Base-by-base conservation (phyloP, 2,329 filamentous ascomycete species). In the Dothiorella sarmentorum region DNA sequence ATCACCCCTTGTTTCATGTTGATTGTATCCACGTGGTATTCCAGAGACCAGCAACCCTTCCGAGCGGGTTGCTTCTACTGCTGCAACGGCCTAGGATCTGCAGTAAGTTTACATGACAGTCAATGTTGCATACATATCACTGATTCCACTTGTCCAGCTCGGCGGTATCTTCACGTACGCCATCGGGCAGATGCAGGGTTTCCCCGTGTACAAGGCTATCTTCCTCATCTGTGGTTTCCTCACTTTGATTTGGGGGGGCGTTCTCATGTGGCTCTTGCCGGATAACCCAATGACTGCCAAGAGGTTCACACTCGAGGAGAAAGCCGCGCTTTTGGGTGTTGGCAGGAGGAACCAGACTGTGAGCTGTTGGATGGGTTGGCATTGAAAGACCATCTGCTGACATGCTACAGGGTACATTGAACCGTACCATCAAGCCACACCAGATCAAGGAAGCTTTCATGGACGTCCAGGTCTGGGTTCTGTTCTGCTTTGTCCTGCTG, bases 361-460 rank as follows among this genome's bases (percentile, higher is more conserved):
- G 38, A 51, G 56, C 49, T n/a, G 5, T 13, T 42, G 18, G 17
- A n/a, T 31, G 17, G 13, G 9, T 15, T 26, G 15, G 3, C 11
- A 20, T 13, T 17, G 2, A 22, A 27, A 5, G 17, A 44, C 29
- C 9, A 15, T 31, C 3, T 10, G 29, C 43, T 53, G 17, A 51
- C 17, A 5, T 15, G 3, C 5, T 15, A 27, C 20, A 60, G 1
- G 78, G 78, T 4, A 74, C 82, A 2, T 67, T 80, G 11, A 81
- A 79, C 64, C 71, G 73, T 47, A 71, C 69, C 1, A 78, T 82
- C 64, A 80, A 80, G 60, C 71, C 68, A 63, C 69, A 73, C 11
- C 80, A 82, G 59, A 75, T 82, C 33, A 71, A 72, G 0, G 80
- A 82, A 62, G 78, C 78, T 0, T 64, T 79, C 6, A 35, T 67